phyloP scores from a whole-genome alignment of 768 basidiomycete species.

The Omphalotus guepiniiformis region DNA sequence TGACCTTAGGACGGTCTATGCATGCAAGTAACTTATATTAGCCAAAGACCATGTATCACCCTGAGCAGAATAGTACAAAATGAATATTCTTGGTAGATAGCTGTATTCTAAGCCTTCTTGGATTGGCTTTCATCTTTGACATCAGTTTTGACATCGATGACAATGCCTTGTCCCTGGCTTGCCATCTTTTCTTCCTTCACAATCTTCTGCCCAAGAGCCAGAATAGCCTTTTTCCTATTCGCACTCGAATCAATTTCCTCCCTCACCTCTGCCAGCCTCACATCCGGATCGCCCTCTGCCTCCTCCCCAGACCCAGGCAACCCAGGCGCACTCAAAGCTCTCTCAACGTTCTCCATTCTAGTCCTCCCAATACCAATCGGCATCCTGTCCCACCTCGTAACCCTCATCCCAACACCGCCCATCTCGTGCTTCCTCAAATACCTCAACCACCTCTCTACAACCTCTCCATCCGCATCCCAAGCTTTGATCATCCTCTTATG shows the following conservation, averaged over 20 bases:
- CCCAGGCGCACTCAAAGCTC: constrained; percentile 16
- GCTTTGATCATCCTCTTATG: constrained; percentile 88
- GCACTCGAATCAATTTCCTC: constrained; percentile 21
- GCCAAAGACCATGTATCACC: too few relatives aligned
- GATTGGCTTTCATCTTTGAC: too few relatives aligned
- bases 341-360: constrained; percentile 18
- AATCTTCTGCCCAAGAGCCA: constrained; percentile 1
- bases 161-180: too few relatives aligned
- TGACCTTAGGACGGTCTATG: too few relatives aligned
- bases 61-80: too few relatives aligned
- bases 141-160: too few relatives aligned
- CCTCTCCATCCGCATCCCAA: constrained; percentile 79
- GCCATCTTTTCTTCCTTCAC: constrained; percentile 7
- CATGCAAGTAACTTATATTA: too few relatives aligned
- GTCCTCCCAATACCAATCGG: constrained; percentile 42
- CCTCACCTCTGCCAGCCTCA: constrained; percentile 33
- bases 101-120: too few relatives aligned
- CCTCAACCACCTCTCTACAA: constrained; percentile 74
- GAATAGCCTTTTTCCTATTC: constrained; percentile 7
- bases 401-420: constrained; percentile 84
- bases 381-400: constrained; percentile 71
- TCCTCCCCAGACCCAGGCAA: constrained; percentile 25
- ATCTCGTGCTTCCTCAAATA: constrained; percentile 75
- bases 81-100: too few relatives aligned
- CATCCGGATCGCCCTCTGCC: constrained; percentile 18